Evolutionary conservation across 208 protist genomes (phyloP), one percentile per base, ranked within the genome.

Genomic region (Novymonas esmeraldas): DNA sequence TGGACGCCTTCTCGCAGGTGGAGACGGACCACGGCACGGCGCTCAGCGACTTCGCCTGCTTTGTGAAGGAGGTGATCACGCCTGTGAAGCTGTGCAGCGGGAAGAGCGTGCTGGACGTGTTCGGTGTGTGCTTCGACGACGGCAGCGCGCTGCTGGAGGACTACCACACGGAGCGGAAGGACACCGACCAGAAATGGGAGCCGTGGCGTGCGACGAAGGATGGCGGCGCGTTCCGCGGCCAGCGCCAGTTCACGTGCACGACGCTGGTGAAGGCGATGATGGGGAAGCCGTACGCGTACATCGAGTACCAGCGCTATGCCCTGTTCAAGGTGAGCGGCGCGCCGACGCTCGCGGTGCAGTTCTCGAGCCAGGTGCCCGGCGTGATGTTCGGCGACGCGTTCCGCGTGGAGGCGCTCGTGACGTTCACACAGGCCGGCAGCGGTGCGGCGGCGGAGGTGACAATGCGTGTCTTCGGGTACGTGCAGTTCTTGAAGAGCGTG

Each of bases 311-410:
- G 59, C 76, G 82, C 28, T 91, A 87, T 58, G 80, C 79, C 6
- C 72, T 91, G 42, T 57, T 85, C 69, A 87, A 84, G 63, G 51
- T 91, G 28, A 67, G 50, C 38, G 81, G 74, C 24, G 49, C 42
- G 57, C 82, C 81, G 22, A 85, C 76, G n/a, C 59, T 91, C 34
- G 54, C 79, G 39, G 70, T 88, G 42, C 85, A 90, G 55, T 77
- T 87, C 33, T 90, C 85, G 38, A 82, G 76, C 42, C 85, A 90
- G 73, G 71, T 78, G 4, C 56, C 72, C 3, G 79, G 82, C 20
- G 81, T 87, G 24, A 85, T 82, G 81, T 87, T 82, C 60, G 58
- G 73, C 26, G 81, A 87, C n/a, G 63, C 81, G 18, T 90, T 90
- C 45, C 85, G 85, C 31, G 74, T 46, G 20, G 81, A 90, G 69